Evolutionary conservation across 2,329 filamentous ascomycete species (phyloP), one percentile per base, ranked within the genome.

Genomic region (Coniochaeta sp.): DNA sequence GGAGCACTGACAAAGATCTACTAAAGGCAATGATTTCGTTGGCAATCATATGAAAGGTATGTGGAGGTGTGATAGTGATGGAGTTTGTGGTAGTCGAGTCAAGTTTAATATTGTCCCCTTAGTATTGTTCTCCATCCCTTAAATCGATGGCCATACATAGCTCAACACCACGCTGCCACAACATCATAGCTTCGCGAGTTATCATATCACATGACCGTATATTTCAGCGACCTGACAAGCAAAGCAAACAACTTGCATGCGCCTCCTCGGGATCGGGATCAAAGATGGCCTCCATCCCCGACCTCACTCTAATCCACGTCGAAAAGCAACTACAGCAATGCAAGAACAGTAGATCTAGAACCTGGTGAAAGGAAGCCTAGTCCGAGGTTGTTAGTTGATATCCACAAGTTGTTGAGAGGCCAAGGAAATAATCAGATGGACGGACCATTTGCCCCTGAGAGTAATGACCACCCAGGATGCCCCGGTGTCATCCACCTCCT

Each of bases 401-500:
- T 12, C 3, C 32, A 32, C n/a, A 36, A 52, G 9, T 32, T 6
- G 28, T 17, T 26, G 59, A 19, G 59, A 19, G 36, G 36, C 7
- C 32, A 36, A 36, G 7, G 30, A 17, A 54, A 44, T 28, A 12
- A 17, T 38, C 2, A 30, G n/a, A 56, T 44, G 30, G 7, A 28
- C 30, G 10, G 10, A 57, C 90, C 91, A 95, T 79, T 95, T 95
- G 30, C 91, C 90, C 67, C 88, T 84, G 68, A 93, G 70, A 2
- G 89, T 93, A 66, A 96, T 96, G 66, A 92, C 86, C 4, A 89
- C 91, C 91, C 91, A 96, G 7, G 88, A 80, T 58, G 84, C 82
- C 4, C 92, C 93, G 68, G 90, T 84, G 62, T 89, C 86, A 72
- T 97, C 93, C 1, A 88, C 87, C 82, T 98, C 93, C 83, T 96